Conservation (phyloP, 2,329 filamentous ascomycete genomes). For the Lachnellula hyalina region DNA sequence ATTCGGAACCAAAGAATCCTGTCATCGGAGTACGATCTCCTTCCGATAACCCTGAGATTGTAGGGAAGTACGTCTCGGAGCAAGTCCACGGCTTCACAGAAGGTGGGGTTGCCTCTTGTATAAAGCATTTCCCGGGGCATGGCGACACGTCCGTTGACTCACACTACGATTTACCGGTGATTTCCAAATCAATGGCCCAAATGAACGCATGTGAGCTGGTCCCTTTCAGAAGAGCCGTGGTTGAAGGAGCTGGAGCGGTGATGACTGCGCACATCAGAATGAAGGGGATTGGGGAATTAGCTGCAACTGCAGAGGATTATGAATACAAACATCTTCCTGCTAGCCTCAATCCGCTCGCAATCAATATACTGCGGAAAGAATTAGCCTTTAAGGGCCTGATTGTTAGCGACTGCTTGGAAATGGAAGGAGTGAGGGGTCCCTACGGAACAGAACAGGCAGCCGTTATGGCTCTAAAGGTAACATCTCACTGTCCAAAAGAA, state of each 20-base stretch:
- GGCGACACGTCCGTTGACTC: slow-evolving; percentile 41
- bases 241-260: slow-evolving; percentile 37
- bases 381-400: slow-evolving; percentile 40
- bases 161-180: slow-evolving; percentile 37
- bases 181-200: slow-evolving; percentile 33
- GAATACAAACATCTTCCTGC: slow-evolving; percentile 29
- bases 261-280: slow-evolving; percentile 42
- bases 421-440: slow-evolving; percentile 38
- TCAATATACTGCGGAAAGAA: slow-evolving; percentile 37
- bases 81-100: slow-evolving; percentile 35
- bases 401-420: slow-evolving; percentile 41
- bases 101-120: slow-evolving; percentile 36
- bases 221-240: slow-evolving; percentile 38
- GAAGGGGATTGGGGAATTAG: slow-evolving; percentile 25
- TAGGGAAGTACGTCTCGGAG: slow-evolving; percentile 37
- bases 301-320: not conserved
- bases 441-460: slow-evolving; percentile 38
- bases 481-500: too few species aligned
- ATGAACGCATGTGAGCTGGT: slow-evolving; percentile 38
- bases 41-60: slow-evolving; percentile 37
- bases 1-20: slow-evolving; percentile 39
- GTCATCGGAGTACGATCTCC: slow-evolving; percentile 40
- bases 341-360: slow-evolving; percentile 34
- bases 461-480: slow-evolving; percentile 34
- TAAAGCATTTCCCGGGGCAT: slow-evolving; percentile 42